Conservation (phyloP, 2,329 filamentous ascomycete genomes). For the Alternaria sp. region DNA sequence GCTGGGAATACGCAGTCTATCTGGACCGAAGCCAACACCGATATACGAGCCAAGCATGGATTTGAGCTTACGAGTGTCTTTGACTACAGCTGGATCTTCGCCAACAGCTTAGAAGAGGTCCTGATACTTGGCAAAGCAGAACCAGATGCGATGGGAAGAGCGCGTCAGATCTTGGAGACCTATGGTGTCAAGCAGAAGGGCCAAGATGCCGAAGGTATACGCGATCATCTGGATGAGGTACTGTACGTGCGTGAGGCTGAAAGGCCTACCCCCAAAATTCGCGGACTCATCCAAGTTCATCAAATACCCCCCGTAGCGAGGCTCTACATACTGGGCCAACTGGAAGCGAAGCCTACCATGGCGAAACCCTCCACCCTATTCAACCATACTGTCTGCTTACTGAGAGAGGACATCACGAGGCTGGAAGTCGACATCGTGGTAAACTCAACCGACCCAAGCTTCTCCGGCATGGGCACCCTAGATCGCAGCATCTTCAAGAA, state of each 20-base stretch:
- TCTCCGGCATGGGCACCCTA: slow-evolving; percentile 38
- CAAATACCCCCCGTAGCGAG: slow-evolving; percentile 35
- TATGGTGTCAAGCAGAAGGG: slow-evolving; percentile 29
- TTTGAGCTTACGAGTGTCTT: slow-evolving; percentile 26
- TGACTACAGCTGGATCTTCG: slow-evolving; percentile 32
- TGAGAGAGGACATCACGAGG: slow-evolving; percentile 44
- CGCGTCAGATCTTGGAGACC: slow-evolving; percentile 26
- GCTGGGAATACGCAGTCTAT: slow-evolving; percentile 11
- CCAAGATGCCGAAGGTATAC: slow-evolving; percentile 17
- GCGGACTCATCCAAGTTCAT: slow-evolving; percentile 28
- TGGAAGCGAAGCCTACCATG: slow-evolving; percentile 32
- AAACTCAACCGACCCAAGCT: slow-evolving; percentile 37
- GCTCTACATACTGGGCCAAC: slow-evolving; percentile 34
- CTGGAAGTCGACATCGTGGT: slow-evolving; percentile 43
- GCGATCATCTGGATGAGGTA: slow-evolving; percentile 32
- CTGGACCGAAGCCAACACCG: slow-evolving; percentile 35
- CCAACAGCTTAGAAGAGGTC: slow-evolving; percentile 24
- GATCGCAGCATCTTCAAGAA: slow-evolving; percentile 40
- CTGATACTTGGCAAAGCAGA: slow-evolving; percentile 19
- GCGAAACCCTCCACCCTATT: slow-evolving; percentile 28
- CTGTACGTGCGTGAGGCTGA: slow-evolving; percentile 34
- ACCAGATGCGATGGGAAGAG: slow-evolving; percentile 20
- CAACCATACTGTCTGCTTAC: slow-evolving; percentile 38
- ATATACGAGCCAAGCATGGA: slow-evolving; percentile 25
- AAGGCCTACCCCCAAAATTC: slow-evolving; percentile 7